Base-by-base conservation (phyloP, 2,329 filamentous ascomycete species). In the Malbranchea cinnamomea region DNA sequence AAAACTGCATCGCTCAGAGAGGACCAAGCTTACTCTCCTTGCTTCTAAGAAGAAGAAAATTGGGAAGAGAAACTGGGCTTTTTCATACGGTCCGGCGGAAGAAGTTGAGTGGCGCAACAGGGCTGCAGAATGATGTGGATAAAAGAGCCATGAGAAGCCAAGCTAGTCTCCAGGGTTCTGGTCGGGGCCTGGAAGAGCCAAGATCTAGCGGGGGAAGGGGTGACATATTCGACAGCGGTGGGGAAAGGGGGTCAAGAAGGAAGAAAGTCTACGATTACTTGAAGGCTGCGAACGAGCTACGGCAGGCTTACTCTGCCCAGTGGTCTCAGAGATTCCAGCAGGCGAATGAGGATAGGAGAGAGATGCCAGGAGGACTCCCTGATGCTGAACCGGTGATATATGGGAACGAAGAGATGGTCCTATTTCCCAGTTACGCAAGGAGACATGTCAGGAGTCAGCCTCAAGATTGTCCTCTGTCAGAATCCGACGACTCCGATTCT, bases 371-470 rank as follows among this genome's bases (percentile, higher is more conserved):
- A 1, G 72, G 77, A 1, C 94, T 92, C 46, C 82, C 84, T 0
- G 78, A 93, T 42, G 78, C 82, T 11, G 71, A 78, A n/a, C 79
- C 93, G 36, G 71, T 78, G 10, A 69, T 74, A 7, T 75, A 74
- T 37, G 85, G 82, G 8, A 71, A 83, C 36, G 84, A 94, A 51
- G 82, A 95, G 57, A 82, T 98, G 74, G 72, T 98, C 6, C 52
- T 98, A 14, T 98, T 98, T 43, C 89, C 89, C 0, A 94, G 83
- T 31, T 98, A 98, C 50, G 83, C 82, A 6, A 74, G 85, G 47
- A 67, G 66, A 37, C 78, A 91, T 50, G 53, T 69, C 19, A 38
- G 59, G 53, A 50, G 53, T 40, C 41, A 43, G 21, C 38, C 36
- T 41, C 44, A 14, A 37, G 43, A 39, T 34, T 24, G 34, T 13